A percentile compares a stretch with the other conserved stretches of the same genome.
Evolutionary conservation across 2,329 filamentous ascomycete genomes (phyloP).

Genomic region (Beauveria bassiana): DNA sequence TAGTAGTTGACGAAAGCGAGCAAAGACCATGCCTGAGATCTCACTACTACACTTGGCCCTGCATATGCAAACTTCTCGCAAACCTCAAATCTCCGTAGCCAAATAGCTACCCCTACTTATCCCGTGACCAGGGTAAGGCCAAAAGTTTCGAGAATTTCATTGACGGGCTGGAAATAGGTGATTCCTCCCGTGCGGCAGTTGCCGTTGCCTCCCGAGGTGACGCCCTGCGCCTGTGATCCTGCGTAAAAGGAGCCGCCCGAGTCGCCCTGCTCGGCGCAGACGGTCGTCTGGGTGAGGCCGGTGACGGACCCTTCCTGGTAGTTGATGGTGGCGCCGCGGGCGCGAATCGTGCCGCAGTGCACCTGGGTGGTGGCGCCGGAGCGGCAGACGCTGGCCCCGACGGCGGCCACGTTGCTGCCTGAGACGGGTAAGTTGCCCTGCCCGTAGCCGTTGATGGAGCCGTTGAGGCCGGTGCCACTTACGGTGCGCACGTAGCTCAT

Average conservation of each 20-base stretch:
- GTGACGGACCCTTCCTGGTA: slow-evolving; percentile 32
- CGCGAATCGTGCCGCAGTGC: slow-evolving; percentile 29
- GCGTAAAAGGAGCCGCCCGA: slow-evolving; percentile 33
- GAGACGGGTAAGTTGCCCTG: slow-evolving; percentile 25
- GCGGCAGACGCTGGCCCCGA: slow-evolving; percentile 31
- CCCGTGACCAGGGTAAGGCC: slow-evolving; percentile 21
- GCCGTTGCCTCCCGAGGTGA: slow-evolving; percentile 33
- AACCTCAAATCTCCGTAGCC: no score
- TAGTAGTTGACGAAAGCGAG: no score
- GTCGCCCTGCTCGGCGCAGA: slow-evolving; percentile 34
- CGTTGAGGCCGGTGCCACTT: slow-evolving; percentile 26
- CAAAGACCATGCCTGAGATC: no score
- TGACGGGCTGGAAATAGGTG: slow-evolving; percentile 35
- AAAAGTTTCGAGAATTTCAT: slow-evolving; percentile 32
- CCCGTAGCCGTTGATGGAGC: slow-evolving; percentile 28
- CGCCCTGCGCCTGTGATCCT: slow-evolving; percentile 33
- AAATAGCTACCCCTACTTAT: no score
- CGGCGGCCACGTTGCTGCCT: slow-evolving; percentile 29
- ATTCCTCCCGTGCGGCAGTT: slow-evolving; percentile 28
- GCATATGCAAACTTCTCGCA: no score
- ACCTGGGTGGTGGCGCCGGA: slow-evolving; percentile 34
- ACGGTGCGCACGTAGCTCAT: slow-evolving; percentile 29
- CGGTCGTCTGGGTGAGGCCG: slow-evolving; percentile 31
- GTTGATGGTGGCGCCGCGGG: slow-evolving; percentile 27
- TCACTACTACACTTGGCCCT: no score